Conservation (phyloP, 345 rosid species). For the Pseudoturritis turrita region DNA sequence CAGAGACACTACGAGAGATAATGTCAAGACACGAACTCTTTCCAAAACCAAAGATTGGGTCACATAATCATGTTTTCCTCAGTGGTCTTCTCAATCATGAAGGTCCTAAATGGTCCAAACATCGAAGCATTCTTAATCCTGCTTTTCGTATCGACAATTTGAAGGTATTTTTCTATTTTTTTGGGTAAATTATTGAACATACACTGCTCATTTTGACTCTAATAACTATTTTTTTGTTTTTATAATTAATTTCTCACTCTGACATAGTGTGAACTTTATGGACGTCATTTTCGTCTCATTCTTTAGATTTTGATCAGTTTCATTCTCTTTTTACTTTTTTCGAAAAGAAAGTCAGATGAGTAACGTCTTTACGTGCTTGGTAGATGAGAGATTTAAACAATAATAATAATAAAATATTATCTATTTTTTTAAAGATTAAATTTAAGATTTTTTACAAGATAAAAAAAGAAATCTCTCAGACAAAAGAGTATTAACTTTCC, state of each 20-base stretch:
- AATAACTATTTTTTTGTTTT: neutral
- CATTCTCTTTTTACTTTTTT: constrained; percentile 22
- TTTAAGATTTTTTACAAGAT: neutral
- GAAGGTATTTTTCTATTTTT: constrained; percentile 31
- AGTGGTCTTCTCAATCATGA: constrained; percentile 40
- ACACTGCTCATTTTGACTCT: constrained; percentile 24
- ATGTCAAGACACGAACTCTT: constrained; percentile 36
- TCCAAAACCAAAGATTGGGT: constrained; percentile 32
- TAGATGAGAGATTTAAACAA: neutral
- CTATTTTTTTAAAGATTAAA: neutral
- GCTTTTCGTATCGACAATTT: constrained; percentile 48
- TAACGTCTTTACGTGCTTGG: constrained; percentile 20
- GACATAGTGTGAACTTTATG: constrained; percentile 24
- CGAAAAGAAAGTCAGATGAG: constrained; percentile 18
- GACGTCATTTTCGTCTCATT: constrained; percentile 28
- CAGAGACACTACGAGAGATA: constrained; percentile 38
- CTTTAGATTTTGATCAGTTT: constrained; percentile 28
- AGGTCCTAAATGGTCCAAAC: constrained; percentile 52
- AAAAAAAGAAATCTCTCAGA: neutral
- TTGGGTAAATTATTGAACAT: neutral
- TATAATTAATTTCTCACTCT: neutral
- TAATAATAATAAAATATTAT: neutral
- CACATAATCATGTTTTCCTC: constrained; percentile 30
- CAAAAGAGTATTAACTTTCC: neutral
- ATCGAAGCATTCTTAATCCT: constrained; percentile 47